Conservation (phyloP, 2,329 filamentous ascomycete genomes). For the Clarireedia hainanense region DNA sequence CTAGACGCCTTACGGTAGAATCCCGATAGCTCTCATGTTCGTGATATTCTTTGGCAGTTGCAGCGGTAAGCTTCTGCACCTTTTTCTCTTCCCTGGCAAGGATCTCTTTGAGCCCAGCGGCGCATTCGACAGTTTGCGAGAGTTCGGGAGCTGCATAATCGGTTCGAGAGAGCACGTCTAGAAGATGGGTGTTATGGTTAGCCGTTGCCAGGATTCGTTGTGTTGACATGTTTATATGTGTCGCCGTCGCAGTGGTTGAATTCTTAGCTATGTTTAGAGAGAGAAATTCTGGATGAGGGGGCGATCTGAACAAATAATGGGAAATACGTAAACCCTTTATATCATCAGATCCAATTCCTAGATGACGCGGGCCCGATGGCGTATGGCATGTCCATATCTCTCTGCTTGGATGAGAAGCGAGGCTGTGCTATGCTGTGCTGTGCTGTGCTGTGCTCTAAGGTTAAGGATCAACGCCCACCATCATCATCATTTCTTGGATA, state of each 20-base stretch:
- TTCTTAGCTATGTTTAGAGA: not conserved
- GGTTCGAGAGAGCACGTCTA: slow-evolving; percentile 39
- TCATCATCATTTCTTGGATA: no score
- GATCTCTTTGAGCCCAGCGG: slow-evolving; percentile 38
- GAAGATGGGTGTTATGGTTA: slow-evolving; percentile 26
- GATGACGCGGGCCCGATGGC: no score
- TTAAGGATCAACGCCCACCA: no score
- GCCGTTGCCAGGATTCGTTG: slow-evolving; percentile 5
- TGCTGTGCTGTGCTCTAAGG: no score
- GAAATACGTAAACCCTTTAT: no score
- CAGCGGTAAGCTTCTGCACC: slow-evolving; percentile 24
- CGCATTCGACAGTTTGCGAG: slow-evolving; percentile 37
- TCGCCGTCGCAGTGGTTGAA: not conserved
- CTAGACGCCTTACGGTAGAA: slow-evolving; percentile 42
- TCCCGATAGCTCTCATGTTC: slow-evolving; percentile 46
- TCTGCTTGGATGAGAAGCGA: no score
- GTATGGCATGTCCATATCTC: no score
- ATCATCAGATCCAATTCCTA: no score
- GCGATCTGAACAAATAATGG: no score
- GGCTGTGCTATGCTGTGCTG: no score
- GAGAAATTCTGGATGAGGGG: no score
- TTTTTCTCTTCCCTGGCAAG: slow-evolving; percentile 31
- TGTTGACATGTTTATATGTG: not conserved
- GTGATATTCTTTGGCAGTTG: slow-evolving; percentile 35
- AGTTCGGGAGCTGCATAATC: slow-evolving; percentile 41